Conservation (phyloP, 2,329 filamentous ascomycete species). For the Mollisiaceae sp. region DNA sequence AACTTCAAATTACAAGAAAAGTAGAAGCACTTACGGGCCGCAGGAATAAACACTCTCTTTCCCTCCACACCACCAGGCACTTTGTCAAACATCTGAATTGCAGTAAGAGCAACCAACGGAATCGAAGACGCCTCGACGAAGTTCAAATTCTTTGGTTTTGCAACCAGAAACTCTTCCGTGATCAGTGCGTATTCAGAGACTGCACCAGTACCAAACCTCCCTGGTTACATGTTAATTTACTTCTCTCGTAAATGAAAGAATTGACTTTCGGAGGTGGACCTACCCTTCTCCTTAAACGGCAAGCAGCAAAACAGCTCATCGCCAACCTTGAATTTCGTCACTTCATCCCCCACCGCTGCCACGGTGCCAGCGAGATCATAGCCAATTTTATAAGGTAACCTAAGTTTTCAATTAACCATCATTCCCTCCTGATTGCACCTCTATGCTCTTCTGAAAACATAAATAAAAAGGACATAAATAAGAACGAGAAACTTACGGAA, state of each 20-base stretch:
- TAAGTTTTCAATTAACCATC: slow-evolving; percentile 15
- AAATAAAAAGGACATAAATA: not conserved
- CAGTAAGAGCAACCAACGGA: slow-evolving; percentile 46
- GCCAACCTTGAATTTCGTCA: slow-evolving; percentile 43
- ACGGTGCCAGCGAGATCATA: slow-evolving; percentile 49
- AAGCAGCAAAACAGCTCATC: slow-evolving; percentile 46
- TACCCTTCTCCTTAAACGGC: slow-evolving; percentile 31
- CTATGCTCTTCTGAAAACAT: not conserved
- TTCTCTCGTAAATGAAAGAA: not conserved
- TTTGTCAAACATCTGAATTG: slow-evolving; percentile 44
- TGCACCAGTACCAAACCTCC: slow-evolving; percentile 37
- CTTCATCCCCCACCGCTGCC: slow-evolving; percentile 41
- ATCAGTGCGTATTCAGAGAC: slow-evolving; percentile 27
- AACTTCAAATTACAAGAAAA: not conserved
- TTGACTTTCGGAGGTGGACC: not conserved
- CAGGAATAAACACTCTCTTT: slow-evolving; percentile 46
- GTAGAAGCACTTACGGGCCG: slow-evolving; percentile 35
- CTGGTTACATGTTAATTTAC: slow-evolving; percentile 1
- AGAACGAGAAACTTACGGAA: slow-evolving; percentile 9
- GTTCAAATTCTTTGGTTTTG: slow-evolving; percentile 46
- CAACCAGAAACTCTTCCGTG: slow-evolving; percentile 41
- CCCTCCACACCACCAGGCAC: slow-evolving; percentile 45
- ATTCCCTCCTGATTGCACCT: not conserved
- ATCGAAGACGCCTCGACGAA: slow-evolving; percentile 48
- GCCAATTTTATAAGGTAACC: slow-evolving; percentile 49